These are phyloP conservation scores for Suhomyces choctaworum DNA, from an alignment of 1,139 yeast species.

Conservation along the genomic window DNA sequence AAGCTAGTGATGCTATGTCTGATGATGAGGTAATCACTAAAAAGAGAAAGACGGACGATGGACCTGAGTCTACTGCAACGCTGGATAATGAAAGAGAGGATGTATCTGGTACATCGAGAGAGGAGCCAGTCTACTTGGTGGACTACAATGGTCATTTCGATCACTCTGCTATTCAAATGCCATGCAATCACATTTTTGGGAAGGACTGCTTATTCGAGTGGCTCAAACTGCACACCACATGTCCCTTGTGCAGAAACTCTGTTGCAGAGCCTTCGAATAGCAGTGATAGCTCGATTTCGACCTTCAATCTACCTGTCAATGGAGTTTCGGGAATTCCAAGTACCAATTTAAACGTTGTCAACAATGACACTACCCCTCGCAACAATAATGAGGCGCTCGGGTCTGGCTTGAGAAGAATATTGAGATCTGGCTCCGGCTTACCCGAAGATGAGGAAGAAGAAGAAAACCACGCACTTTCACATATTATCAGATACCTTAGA, in stretches of 20 bases:
- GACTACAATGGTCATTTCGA: conserved; percentile 37
- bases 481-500: conserved; percentile 26
- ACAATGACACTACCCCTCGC: conserved; percentile 3
- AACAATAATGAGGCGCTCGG: neutral
- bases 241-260: conserved; percentile 76
- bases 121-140: conserved; percentile 21
- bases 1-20: conserved; percentile 12
- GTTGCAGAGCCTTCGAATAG: conserved; percentile 33
- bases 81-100: conserved; percentile 8
- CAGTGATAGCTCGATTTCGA: conserved; percentile 6
- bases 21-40: conserved; percentile 22
- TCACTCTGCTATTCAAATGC: conserved; percentile 70
- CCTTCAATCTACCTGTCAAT: conserved; percentile 9
- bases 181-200: conserved; percentile 82
- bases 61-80: conserved; percentile 7
- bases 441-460: conserved; percentile 11
- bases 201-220: conserved; percentile 72
- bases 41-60: conserved; percentile 10
- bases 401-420: conserved; percentile 13
- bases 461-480: conserved; percentile 23
- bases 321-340: conserved; percentile 5
- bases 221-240: conserved; percentile 66
- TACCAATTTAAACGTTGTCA: conserved; percentile 2
- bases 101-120: neutral
- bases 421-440: conserved; percentile 17